A percentile compares a stretch with the other conserved stretches of the same genome.
These are phyloP conservation scores for Spergularia bocconei DNA, from an alignment of 148 eudicot genomes.

Conservation along the genomic window DNA sequence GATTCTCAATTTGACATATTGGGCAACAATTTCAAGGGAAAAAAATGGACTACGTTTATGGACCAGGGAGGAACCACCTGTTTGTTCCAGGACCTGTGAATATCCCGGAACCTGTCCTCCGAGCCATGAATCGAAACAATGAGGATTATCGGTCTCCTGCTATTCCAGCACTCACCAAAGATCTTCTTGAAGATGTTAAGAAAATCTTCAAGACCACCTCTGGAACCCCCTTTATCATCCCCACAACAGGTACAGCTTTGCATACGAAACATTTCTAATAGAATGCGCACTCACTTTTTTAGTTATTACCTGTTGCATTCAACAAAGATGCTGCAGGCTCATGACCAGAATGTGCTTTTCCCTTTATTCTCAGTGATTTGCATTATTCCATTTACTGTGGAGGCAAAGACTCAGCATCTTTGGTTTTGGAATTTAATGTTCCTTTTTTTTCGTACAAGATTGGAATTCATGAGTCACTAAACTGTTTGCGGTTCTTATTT, in stretches of 20 bases:
- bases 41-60: conserved; percentile 81
- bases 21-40: not conserved
- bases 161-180: conserved; percentile 78
- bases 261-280: not conserved
- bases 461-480: too few species aligned
- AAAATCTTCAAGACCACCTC: conserved; percentile 89
- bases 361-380: not conserved
- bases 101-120: conserved; percentile 87
- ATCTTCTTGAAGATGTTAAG: conserved; percentile 87
- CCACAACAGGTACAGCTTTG: conserved; percentile 73
- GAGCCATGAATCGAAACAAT: conserved; percentile 97
- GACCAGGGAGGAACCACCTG: conserved; percentile 86
- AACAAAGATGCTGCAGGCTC: not conserved
- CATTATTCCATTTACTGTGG: too few species aligned
- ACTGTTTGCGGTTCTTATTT: too few species aligned
- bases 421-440: too few species aligned
- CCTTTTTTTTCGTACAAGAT: too few species aligned
- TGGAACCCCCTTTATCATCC: conserved; percentile 85
- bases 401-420: too few species aligned
- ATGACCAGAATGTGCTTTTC: not conserved
- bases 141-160: conserved; percentile 99
- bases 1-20: not conserved
- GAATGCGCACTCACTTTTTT: too few species aligned
- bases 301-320: not conserved
- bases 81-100: conserved; percentile 99